These are phyloP conservation scores for Tripterygium wilfordii DNA, from an alignment of 177 flowering plant species.

Conservation along the genomic window DNA sequence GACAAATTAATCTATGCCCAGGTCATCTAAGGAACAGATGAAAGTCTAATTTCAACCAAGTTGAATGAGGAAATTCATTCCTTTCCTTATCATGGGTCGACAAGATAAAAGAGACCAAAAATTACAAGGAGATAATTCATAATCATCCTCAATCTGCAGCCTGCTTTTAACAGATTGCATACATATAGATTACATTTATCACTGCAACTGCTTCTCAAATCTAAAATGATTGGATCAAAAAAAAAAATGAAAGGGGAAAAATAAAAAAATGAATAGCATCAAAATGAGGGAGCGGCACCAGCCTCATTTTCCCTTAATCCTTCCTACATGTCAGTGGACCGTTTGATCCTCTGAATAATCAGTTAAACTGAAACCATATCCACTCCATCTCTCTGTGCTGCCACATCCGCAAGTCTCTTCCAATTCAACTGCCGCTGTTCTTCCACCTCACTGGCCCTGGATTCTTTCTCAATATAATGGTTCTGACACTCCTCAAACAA, in stretches of 20 bases:
- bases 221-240: slow-evolving; percentile 11
- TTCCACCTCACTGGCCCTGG: slow-evolving; percentile 33
- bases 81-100: too few relatives aligned
- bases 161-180: slow-evolving; percentile 17
- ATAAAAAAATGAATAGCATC: slow-evolving; percentile 15
- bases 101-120: not conserved
- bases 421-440: slow-evolving; percentile 50
- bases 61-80: too few relatives aligned
- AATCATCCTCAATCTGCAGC: slow-evolving; percentile 27
- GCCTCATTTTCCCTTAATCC: not conserved
- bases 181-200: slow-evolving; percentile 20
- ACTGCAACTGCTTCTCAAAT: slow-evolving; percentile 12
- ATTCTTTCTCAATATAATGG: slow-evolving; percentile 38
- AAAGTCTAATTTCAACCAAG: too few relatives aligned
- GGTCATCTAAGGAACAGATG: too few relatives aligned
- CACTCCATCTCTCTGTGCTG: slow-evolving; percentile 30
- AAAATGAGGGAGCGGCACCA: slow-evolving; percentile 7
- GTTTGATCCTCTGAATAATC: slow-evolving; percentile 4
- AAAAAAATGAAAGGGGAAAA: not conserved
- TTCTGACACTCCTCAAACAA: slow-evolving; percentile 60
- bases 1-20: too few relatives aligned
- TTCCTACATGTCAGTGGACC: slow-evolving; percentile 7
- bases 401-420: slow-evolving; percentile 57
- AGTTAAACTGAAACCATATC: slow-evolving; percentile 34
- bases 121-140: slow-evolving; percentile 10